Evolutionary conservation across 176 grass and related monocot species (phyloP), one percentile per base, ranked within the genome.

Genomic region (Dactylis glomerata): DNA sequence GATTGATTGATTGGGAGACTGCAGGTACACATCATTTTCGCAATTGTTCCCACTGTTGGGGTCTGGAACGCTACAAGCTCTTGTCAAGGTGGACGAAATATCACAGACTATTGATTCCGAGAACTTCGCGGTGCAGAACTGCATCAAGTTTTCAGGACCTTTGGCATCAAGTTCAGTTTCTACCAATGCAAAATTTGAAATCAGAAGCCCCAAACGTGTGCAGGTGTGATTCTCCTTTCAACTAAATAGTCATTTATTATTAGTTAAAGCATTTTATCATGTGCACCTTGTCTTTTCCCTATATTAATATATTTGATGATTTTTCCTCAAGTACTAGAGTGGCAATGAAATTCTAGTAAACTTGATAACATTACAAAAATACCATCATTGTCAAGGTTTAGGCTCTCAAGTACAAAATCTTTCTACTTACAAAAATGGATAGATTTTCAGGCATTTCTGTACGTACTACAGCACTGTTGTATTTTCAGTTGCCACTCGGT

Each of bases 101-200:
- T 99, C 91, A 45, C 89, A 99, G 63, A 96, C 88, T 30, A 94
- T 99, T 38, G 96, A 99, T 86, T 92, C 96, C 12, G 89, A 94
- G 13, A 92, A 86, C 83, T 96, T 94, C 32, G 95, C 93, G 7
- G 93, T 96, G 86, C 93, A 96, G 84, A 99, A 99, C 86, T 95
- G 89, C 7, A 92, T 99, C 28, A 88, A 88, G 65, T 94, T 99
- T 89, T 80, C 93, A 11, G 93, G 93, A 44, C 93, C 87, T 31
- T 85, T 99, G 28, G 93, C 88, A 32, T 91, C 87, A 3, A 92
- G 87, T 22, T 94, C 91, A 65, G 78, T 99, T 37, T 86, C 83
- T 13, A 94, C 96, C 73, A 99, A 94, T 87, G 96, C 96, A 59
- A 99, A 94, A 73, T 98, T 98, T 87, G 96, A 98, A 89, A 57